phyloP scores from a whole-genome alignment of 495 filamentous ascomycete species.

The Lichenothelia convexa region DNA sequence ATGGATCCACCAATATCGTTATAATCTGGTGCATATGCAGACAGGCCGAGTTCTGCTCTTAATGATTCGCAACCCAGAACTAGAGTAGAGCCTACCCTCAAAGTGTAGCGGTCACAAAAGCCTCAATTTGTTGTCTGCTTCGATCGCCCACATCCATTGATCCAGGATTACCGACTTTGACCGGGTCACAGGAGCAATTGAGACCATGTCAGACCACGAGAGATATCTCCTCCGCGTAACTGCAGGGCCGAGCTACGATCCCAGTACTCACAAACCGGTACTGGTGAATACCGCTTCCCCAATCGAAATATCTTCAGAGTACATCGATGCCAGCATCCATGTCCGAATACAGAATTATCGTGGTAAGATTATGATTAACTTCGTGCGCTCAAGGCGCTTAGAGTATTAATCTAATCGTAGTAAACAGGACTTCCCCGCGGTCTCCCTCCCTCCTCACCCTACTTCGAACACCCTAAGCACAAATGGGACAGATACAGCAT shows the following conservation, averaged over 20 bases:
- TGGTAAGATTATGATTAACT: constrained; percentile 21
- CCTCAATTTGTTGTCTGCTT: no score
- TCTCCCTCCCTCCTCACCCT: constrained; percentile 33
- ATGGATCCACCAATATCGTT: no score
- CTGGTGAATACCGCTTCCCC: constrained; percentile 49
- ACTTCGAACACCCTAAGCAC: constrained; percentile 57
- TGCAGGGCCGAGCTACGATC: constrained; percentile 56
- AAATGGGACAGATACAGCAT: constrained; percentile 65
- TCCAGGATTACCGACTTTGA: no score
- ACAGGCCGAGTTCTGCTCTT: no score
- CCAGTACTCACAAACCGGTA: constrained; percentile 42
- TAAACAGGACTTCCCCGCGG: constrained; percentile 13
- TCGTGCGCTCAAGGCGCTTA: neutral
- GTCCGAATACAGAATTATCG: constrained; percentile 52
- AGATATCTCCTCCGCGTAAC: constrained; percentile 54
- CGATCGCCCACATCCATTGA: no score
- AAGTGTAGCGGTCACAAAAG: no score
- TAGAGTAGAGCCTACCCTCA: no score
- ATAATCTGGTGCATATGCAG: no score
- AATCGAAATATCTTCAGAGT: constrained; percentile 36
- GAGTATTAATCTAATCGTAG: neutral
- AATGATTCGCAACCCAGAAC: no score
- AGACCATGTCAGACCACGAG: constrained; percentile 20
- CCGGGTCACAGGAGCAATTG: no score
- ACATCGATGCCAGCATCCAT: constrained; percentile 39